Conservation (phyloP, 345 rosid genomes). For the Adansonia digitata region DNA sequence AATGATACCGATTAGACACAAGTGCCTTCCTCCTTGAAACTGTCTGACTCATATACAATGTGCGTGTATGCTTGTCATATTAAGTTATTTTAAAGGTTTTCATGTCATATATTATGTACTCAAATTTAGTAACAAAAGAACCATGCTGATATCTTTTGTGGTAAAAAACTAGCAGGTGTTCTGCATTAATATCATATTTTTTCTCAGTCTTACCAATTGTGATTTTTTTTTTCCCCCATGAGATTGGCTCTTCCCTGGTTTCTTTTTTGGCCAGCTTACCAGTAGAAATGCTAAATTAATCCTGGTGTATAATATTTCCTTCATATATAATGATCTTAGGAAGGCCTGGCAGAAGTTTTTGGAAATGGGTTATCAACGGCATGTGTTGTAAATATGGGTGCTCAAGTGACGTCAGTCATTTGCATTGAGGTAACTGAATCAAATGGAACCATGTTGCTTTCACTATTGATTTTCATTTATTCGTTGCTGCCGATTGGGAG, state of each 20-base stretch:
- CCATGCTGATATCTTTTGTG: not conserved
- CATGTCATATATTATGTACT: not conserved
- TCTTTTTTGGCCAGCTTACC: no score
- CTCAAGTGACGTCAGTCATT: constrained; percentile 76
- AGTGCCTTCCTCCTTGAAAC: not conserved
- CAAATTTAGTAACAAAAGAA: not conserved
- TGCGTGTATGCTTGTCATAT: not conserved
- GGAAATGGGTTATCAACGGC: constrained; percentile 91
- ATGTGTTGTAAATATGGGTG: constrained; percentile 87
- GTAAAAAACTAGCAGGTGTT: not conserved
- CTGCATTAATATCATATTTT: not conserved
- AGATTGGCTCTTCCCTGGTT: not conserved
- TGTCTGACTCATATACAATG: not conserved
- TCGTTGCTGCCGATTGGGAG: not conserved
- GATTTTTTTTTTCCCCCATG: not conserved
- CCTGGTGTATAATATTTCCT: not conserved
- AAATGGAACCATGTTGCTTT: not conserved
- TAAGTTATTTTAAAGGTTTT: not conserved
- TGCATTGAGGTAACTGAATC: constrained; percentile 70
- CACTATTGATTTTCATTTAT: not conserved
- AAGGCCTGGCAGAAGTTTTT: constrained; percentile 88
- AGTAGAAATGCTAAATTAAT: not conserved
- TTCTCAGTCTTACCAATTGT: not conserved
- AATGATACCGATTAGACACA: not conserved
- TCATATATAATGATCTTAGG: constrained; percentile 34